Evolutionary conservation across 495 filamentous ascomycete species (phyloP), one percentile per base, ranked within the genome.

Genomic region (Podospora didyma): DNA sequence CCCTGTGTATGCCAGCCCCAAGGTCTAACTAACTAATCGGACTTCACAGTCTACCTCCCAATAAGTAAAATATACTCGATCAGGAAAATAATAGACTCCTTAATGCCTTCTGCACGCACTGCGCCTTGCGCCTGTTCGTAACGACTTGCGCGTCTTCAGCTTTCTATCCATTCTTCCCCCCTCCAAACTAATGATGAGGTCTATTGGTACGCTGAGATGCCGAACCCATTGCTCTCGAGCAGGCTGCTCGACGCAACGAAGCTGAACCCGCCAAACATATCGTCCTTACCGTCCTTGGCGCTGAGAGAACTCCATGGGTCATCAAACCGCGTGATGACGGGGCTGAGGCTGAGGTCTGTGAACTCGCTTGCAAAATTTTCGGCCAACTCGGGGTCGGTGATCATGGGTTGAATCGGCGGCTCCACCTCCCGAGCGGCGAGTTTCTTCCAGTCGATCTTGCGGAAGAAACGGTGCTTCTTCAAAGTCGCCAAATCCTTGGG

Each of bases 401-500:
- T 89, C 58, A 97, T 73, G 2, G 94, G 94, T 64, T 87, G 80
- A 60, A 98, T 97, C 0, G 94, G 94, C 4, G 94, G 86, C 45
- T 86, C 82, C 47, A 96, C 51, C 65, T 96, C 89, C 44, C 93
- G 79, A 39, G 79, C 77, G 49, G 86, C 89, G 14, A 98, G 79
- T 50, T 81, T 82, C 67, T 81, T 83, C 94, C 94, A 98, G 75
- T 98, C 86, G 63, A 97, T 92, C 74, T 90, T 93, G 53, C 89
- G 82, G 82, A 98, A 98, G 78, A 98, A 97, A 19, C 94, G 86
- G 64, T 98, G 94, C 46, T 86, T 85, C 80, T 96, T 96, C 70
- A 98, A 92, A 7, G 75, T 88, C 28, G 81, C 73, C 24, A 97
- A 70, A 53, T 98, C 94, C 70, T 89, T 89, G 46, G 88, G 88